Base-by-base conservation (phyloP, 495 filamentous ascomycete genomes). In the Aspergillus funiculosus region DNA sequence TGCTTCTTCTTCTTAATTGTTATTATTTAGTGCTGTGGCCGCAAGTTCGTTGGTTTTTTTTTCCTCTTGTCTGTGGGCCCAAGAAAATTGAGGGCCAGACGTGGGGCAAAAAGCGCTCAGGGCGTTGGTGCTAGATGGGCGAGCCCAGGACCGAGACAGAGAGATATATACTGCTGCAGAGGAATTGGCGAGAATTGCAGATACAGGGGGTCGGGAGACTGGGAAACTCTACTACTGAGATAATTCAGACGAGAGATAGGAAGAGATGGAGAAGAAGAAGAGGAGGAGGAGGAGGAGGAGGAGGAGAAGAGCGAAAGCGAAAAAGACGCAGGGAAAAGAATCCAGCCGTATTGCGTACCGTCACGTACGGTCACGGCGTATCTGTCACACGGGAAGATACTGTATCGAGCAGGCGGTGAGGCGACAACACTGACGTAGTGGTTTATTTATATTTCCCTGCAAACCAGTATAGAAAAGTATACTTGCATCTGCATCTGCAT, bases 301-400 rank as follows among this genome's bases (percentile, higher is more conserved):
- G 14, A 30, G 20, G n/a, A 19, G n/a, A 29, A 17, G 10, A 37
- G 24, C 15, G 15, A 30, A 25, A 39, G 6, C 18, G 37, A 34
- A 31, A 21, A 25, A 20, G 10, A 25, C 15, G 28, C 31, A 38
- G 21, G 35, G 43, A 30, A 31, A 18, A 21, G 27, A 22, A 42
- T 42, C 27, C 39, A 28, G n/a, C 39, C 27, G 17, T n/a, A 32
- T 20, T 37, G 8, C 19, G 19, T 38, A 20, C 17, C 3, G 35
- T 38, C 35, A 38, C 2, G 43, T 38, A 29, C 19, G 22, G 32
- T 22, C 11, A 35, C 14, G 6, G 19, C 38, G 25, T 6, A 6
- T 24, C 43, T 29, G 32, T 37, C 43, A 46, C 43, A 46, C 14
- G 43, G 22, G 26, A 27, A n/a, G 17, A 35, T 48, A 27, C 45